phyloP scores from a whole-genome alignment of 129 eudicot genomes.

The Saussurea involucrata region DNA sequence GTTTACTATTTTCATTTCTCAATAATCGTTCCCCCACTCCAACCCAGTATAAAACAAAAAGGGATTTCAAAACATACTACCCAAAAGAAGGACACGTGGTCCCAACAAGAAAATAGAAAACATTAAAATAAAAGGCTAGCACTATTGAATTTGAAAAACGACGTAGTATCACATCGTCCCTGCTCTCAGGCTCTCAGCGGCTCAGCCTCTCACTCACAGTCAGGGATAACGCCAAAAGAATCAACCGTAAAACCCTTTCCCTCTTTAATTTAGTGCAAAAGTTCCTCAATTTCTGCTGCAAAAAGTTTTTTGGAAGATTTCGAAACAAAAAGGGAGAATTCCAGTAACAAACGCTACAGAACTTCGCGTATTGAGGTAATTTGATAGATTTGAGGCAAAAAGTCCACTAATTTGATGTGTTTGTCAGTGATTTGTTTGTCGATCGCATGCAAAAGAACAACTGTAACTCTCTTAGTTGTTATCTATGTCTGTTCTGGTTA shows the following conservation, averaged over 20 bases:
- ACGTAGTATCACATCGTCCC: too few species aligned
- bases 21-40: too few species aligned
- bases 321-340: background rate
- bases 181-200: too few species aligned
- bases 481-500: background rate
- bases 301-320: background rate
- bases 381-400: background rate
- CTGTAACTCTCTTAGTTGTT: conserved; percentile 18
- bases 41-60: too few species aligned
- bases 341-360: background rate
- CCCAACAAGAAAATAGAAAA: too few species aligned
- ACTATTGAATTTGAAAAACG: too few species aligned
- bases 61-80: too few species aligned
- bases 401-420: background rate
- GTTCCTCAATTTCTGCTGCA: background rate
- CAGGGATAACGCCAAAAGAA: conserved; percentile 24
- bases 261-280: conserved; percentile 21
- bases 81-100: too few species aligned
- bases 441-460: conserved; percentile 29
- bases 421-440: too few species aligned
- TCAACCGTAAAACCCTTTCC: conserved; percentile 29
- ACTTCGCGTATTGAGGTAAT: conserved; percentile 9
- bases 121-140: too few species aligned
- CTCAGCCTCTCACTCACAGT: too few species aligned
- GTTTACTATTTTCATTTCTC: too few species aligned